Base-by-base conservation (phyloP, 2,329 filamentous ascomycete species). In the Trichoderma atrobrunneum region DNA sequence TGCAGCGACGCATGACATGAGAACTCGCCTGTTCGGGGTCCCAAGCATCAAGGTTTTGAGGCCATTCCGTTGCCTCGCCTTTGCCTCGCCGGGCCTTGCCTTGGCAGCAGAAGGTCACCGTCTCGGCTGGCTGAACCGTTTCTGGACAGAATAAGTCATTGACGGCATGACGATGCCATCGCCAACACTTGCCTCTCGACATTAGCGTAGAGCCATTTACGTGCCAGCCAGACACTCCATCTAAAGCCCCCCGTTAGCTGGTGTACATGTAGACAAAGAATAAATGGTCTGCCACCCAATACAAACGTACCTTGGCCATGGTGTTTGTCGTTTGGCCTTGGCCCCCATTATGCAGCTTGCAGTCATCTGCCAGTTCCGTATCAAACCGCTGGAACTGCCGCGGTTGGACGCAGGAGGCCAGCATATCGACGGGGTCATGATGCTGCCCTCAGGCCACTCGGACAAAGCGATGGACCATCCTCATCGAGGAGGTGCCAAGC, bases 331-430 rank as follows among this genome's bases (percentile, higher is more conserved):
- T 51, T 51, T 32, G 48, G 32, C 36, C 34, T 59, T 21, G 24
- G 65, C 66, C 56, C 56, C 56, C 66, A 61, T 69, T 21, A 69
- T 51, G 66, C 66, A 61, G 56, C 36, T 7, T 34, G 66, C 43
- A 69, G 64, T 67, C 64, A 67, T 67, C 64, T 39, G 64, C 64
- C 64, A 36, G 48, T 34, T 54, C 51, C 28, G 28, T 54, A 67
- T 39, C 48, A 57, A 24, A 57, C 30, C 48, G 64, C 56, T 57
- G 30, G 21, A 57, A 28, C 28, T 67, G 64, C 64, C 64, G 51
- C 51, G 32, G 51, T 57, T 67, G 64, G 51, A 24, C 30, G 30
- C 30, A 66, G 48, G 28, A 39, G 36, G 2, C n/a, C 16, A 32
- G 28, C 28, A 36, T n/a, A 7, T 5, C 12, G 51, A 57, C 16